Conservation (phyloP, 2,329 filamentous ascomycete genomes). For the Paecilomyces fulvus region DNA sequence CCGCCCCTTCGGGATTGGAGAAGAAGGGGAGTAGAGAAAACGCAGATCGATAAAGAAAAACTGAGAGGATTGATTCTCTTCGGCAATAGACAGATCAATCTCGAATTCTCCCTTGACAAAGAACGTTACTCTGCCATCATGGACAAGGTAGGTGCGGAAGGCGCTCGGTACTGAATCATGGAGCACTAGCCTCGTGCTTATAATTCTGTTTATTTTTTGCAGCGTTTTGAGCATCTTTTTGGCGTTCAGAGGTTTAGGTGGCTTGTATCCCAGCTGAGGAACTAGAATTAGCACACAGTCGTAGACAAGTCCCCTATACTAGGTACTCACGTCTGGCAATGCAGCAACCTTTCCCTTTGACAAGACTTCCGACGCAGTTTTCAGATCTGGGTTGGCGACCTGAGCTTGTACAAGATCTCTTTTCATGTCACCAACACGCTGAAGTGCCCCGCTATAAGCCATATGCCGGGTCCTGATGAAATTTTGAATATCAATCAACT, state of each 20-base stretch:
- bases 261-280: slow-evolving; percentile 63
- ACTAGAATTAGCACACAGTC: slow-evolving; percentile 10
- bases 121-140: slow-evolving; percentile 85
- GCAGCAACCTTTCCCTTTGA: slow-evolving; percentile 67
- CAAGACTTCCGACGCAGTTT: slow-evolving; percentile 77
- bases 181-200: slow-evolving; percentile 75
- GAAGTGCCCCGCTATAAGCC: slow-evolving; percentile 52
- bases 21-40: slow-evolving; percentile 67
- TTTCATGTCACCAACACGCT: slow-evolving; percentile 63
- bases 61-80: slow-evolving; percentile 72
- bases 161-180: slow-evolving; percentile 74
- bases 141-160: slow-evolving; percentile 69
- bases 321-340: slow-evolving; percentile 63
- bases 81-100: slow-evolving; percentile 81
- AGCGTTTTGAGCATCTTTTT: slow-evolving; percentile 67
- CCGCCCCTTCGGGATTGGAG: slow-evolving; percentile 53
- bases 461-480: slow-evolving; percentile 60
- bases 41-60: slow-evolving; percentile 94
- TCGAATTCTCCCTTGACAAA: slow-evolving; percentile 77
- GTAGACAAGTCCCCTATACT: background rate
- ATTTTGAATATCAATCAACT: slow-evolving; percentile 75
- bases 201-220: slow-evolving; percentile 71
- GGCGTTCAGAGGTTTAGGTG: slow-evolving; percentile 60
- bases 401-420: slow-evolving; percentile 62
- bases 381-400: slow-evolving; percentile 81